Evolutionary conservation across 305 asterid species (phyloP).

Genomic region (Rubia peregrina): DNA sequence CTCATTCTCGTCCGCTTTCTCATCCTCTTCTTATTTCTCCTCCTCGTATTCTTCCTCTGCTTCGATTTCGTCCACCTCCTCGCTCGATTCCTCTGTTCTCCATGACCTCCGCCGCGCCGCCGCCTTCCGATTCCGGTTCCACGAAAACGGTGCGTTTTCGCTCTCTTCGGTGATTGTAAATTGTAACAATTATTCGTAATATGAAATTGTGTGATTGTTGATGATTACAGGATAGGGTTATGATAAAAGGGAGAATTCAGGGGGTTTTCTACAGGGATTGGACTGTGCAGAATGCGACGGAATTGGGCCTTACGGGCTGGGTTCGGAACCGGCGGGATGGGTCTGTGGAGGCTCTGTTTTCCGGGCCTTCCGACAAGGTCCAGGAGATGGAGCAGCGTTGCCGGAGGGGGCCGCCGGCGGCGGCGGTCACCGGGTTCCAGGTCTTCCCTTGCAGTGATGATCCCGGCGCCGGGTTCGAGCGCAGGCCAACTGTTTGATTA

Average conservation of each 20-base stretch:
- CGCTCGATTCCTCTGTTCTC: constrained; percentile 47
- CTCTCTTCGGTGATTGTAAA: too few species aligned
- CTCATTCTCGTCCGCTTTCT: constrained; percentile 35
- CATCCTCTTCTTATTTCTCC: constrained; percentile 32
- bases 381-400: constrained; percentile 86
- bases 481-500: constrained; percentile 59
- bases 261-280: constrained; percentile 88
- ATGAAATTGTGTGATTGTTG: neutral
- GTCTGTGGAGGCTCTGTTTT: constrained; percentile 76
- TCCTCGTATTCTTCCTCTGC: constrained; percentile 40
- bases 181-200: too few species aligned
- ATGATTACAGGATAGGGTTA: constrained; percentile 47
- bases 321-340: constrained; percentile 84
- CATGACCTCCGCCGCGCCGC: constrained; percentile 15
- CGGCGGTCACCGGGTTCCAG: constrained; percentile 68
- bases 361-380: constrained; percentile 66
- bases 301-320: constrained; percentile 45
- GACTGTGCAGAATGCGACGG: constrained; percentile 66
- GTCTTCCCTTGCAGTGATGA: constrained; percentile 52
- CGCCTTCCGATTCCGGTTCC: constrained; percentile 2
- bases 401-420: constrained; percentile 79
- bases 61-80: constrained; percentile 41
- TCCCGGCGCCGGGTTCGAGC: constrained; percentile 59
- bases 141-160: constrained; percentile 23
- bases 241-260: constrained; percentile 82